Conservation (phyloP, 305 asterid species). For the Fraxinus ornus region DNA sequence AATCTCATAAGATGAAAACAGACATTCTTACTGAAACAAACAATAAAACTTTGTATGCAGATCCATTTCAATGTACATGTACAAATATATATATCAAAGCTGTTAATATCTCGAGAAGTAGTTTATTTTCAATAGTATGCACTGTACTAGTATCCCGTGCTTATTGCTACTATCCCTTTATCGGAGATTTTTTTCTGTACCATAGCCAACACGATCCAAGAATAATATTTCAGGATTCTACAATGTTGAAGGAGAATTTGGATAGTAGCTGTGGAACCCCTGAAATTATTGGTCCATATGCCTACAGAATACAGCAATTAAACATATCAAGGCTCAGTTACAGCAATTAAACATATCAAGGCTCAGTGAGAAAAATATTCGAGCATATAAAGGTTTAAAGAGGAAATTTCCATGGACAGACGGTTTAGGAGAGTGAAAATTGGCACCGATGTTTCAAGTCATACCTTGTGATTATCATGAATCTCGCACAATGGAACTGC, state of each 20-base stretch:
- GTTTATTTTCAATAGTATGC: slow-evolving; percentile 6
- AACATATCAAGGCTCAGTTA: background rate
- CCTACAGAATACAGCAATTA: slow-evolving; percentile 38
- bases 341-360: background rate
- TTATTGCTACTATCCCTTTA: slow-evolving; percentile 7
- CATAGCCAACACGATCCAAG: background rate
- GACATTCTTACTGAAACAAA: background rate
- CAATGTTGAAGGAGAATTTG: slow-evolving; percentile 60
- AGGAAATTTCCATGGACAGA: background rate
- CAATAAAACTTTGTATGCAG: slow-evolving; percentile 18
- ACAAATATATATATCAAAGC: slow-evolving; percentile 3
- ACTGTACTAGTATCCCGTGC: slow-evolving; percentile 5
- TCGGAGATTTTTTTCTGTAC: background rate
- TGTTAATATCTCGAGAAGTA: background rate
- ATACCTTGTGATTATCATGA: slow-evolving; percentile 62
- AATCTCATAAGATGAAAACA: background rate
- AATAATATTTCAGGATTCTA: slow-evolving; percentile 35
- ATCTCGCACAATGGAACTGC: slow-evolving; percentile 74
- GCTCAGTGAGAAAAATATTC: background rate
- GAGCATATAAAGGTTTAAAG: background rate
- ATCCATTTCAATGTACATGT: slow-evolving; percentile 1
- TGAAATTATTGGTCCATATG: slow-evolving; percentile 66
- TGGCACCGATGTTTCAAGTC: background rate
- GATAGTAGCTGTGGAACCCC: slow-evolving; percentile 82
- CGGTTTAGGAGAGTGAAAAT: background rate